Conservation (phyloP, 2,329 filamentous ascomycete genomes). For the Trichoderma sp. region DNA sequence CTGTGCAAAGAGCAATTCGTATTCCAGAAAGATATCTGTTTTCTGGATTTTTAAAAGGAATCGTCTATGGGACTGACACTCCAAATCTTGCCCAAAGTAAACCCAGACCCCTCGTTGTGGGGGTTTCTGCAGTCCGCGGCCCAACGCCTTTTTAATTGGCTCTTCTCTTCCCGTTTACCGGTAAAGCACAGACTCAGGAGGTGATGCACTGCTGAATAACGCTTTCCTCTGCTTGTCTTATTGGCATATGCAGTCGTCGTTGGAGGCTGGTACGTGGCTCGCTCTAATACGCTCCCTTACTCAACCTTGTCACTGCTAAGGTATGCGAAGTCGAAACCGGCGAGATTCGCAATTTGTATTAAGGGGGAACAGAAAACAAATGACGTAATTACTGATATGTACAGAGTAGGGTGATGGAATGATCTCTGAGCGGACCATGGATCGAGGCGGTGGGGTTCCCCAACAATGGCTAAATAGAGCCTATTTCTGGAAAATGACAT, state of each 20-base stretch:
- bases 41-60: neutral
- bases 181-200: neutral
- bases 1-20: neutral
- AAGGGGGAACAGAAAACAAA: neutral
- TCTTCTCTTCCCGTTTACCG: neutral
- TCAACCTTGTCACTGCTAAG: neutral
- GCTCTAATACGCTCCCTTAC: neutral
- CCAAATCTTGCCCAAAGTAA: neutral
- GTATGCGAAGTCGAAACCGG: neutral
- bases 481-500: neutral
- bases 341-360: neutral
- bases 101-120: neutral
- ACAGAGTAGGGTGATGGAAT: neutral
- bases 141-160: neutral
- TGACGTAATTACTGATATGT: neutral
- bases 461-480: neutral
- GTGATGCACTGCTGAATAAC: neutral
- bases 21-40: neutral
- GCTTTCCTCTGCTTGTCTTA: neutral
- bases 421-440: neutral
- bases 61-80: neutral
- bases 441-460: neutral
- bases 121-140: neutral
- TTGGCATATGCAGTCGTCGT: neutral
- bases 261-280: neutral